phyloP scores from a whole-genome alignment of 2,329 filamentous ascomycete species.

The Didymella lethalis region DNA sequence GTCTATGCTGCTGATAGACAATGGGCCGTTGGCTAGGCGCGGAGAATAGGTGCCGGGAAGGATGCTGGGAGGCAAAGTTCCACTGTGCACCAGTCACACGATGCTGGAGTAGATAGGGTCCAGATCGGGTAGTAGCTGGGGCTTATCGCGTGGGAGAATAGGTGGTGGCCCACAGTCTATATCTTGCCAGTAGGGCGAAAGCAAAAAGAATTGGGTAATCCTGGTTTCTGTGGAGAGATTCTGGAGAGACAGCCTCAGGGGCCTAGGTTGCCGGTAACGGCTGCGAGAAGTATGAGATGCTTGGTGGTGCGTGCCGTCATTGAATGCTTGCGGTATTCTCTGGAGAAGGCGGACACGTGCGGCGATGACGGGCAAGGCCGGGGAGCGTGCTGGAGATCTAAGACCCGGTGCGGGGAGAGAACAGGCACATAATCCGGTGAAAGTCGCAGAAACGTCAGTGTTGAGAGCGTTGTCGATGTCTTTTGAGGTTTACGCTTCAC shows the following conservation, averaged over 20 bases:
- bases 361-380: constrained; percentile 26
- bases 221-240: constrained; percentile 17
- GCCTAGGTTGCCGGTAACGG: constrained; percentile 50
- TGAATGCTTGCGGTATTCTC: constrained; percentile 40
- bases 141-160: constrained; percentile 51
- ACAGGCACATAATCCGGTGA: constrained; percentile 34
- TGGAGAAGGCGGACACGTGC: constrained; percentile 16
- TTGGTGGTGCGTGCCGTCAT: constrained; percentile 54
- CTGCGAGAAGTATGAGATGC: constrained; percentile 54
- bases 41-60: constrained; percentile 29
- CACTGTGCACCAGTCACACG: constrained; percentile 42
- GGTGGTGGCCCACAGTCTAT: constrained; percentile 35
- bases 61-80: constrained; percentile 27
- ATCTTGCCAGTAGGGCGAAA: constrained; percentile 30
- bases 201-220: constrained; percentile 35
- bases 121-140: constrained; percentile 39
- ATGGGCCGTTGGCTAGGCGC: constrained; percentile 44
- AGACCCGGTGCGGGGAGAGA: constrained; percentile 31
- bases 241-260: constrained; percentile 32
- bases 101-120: constrained; percentile 34
- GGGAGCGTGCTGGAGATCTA: constrained; percentile 32
- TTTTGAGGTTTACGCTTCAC: constrained; percentile 41
- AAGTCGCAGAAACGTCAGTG: constrained; percentile 26
- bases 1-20: constrained; percentile 36
- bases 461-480: constrained; percentile 36